phyloP scores from a whole-genome alignment of 75 land plant species.

The Pinus taeda region DNA sequence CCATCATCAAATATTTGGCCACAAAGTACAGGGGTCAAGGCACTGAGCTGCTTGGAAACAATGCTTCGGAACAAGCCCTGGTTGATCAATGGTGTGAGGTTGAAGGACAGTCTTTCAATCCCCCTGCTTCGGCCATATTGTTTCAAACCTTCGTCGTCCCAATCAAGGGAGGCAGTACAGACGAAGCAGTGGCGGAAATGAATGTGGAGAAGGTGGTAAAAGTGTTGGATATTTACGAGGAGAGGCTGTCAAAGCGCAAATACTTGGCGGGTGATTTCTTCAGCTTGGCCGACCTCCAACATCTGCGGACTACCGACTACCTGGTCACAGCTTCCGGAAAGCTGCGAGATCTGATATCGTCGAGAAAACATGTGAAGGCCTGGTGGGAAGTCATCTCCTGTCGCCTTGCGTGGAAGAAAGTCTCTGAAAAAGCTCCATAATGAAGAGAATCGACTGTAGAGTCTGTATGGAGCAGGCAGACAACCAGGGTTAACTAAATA shows the following conservation, averaged over 20 bases:
- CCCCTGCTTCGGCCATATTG: constrained; percentile 20
- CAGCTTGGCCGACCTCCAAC: constrained; percentile 30
- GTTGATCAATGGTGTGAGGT: constrained; percentile 68
- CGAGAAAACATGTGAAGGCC: constrained; percentile 39
- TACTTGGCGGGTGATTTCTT: constrained; percentile 36
- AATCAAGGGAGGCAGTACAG: neutral
- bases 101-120: constrained; percentile 47
- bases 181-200: constrained; percentile 17
- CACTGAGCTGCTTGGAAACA: constrained; percentile 28
- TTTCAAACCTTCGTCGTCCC: constrained; percentile 11
- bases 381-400: constrained; percentile 50
- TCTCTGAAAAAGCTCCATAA: neutral
- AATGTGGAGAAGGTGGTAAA: constrained; percentile 39
- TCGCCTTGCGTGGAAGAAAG: constrained; percentile 42
- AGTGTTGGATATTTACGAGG: constrained; percentile 33
- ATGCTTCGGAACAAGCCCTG: constrained; percentile 36
- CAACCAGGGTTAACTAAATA: no score
- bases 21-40: constrained; percentile 30
- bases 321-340: neutral
- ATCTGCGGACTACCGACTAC: constrained; percentile 14
- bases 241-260: constrained; percentile 16
- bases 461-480: no score
- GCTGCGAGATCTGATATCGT: constrained; percentile 15
- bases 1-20: constrained; percentile 42
- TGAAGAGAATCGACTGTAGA: no score